A percentile compares a stretch with the other conserved stretches of the same genome.
phyloP scores from a whole-genome alignment of 257 asterid genomes.

The Hygrophila difformis region DNA sequence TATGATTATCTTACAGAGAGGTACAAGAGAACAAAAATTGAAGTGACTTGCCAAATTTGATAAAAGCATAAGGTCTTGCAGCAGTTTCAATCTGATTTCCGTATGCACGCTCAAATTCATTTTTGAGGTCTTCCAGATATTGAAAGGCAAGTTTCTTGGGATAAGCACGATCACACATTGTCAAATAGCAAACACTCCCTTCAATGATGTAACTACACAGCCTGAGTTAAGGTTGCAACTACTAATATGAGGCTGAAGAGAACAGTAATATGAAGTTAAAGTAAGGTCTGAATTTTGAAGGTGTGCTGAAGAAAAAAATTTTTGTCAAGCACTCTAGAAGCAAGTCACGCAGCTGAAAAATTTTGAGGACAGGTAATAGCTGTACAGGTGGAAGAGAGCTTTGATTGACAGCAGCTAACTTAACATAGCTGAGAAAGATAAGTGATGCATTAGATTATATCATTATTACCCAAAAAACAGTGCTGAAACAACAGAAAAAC shows the following conservation, averaged over 20 bases:
- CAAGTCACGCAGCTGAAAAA: neutral
- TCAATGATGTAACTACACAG: conserved; percentile 71
- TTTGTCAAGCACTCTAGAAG: no score
- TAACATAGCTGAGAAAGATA: neutral
- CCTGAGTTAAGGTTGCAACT: conserved; percentile 41
- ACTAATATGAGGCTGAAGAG: conserved; percentile 1
- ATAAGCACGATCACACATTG: conserved; percentile 90
- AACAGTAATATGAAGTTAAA: neutral
- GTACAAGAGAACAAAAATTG: neutral
- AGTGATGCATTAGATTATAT: neutral
- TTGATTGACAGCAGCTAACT: neutral
- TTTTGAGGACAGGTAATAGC: neutral
- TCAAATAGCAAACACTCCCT: conserved; percentile 87
- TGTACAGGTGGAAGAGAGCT: neutral
- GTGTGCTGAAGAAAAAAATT: no score
- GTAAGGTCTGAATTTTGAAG: no score
- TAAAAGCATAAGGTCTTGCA: conserved; percentile 96
- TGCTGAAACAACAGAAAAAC: neutral
- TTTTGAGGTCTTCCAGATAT: conserved; percentile 89
- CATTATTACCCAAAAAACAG: neutral
- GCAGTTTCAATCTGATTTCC: conserved; percentile 93
- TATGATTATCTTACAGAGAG: no score
- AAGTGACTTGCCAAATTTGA: conserved; percentile 62
- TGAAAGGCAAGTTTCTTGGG: conserved; percentile 94
- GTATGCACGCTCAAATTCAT: conserved; percentile 78